Evolutionary conservation across 441 rosid genomes (phyloP).

Genomic region (Manihot esculenta): DNA sequence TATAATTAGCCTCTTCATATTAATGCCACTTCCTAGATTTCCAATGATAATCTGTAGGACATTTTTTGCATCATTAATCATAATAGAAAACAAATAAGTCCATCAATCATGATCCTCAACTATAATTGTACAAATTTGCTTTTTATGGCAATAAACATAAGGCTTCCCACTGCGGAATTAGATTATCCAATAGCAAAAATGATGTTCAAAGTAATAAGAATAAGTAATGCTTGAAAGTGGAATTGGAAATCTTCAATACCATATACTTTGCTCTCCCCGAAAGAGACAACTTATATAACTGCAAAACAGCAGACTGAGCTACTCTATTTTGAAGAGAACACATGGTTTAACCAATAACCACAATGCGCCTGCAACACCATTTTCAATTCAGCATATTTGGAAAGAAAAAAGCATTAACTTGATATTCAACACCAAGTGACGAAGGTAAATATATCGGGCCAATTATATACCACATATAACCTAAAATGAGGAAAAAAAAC

Average conservation of each 20-base stretch:
- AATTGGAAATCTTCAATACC: constrained; percentile 30
- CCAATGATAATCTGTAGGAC: constrained; percentile 11
- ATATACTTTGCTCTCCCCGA: constrained; percentile 22
- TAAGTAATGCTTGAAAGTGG: constrained; percentile 24
- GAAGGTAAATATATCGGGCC: constrained; percentile 14
- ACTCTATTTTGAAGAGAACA: constrained; percentile 33
- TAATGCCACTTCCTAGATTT: constrained; percentile 20
- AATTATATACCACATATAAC: background rate
- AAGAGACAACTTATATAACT: constrained; percentile 28
- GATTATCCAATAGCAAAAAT: constrained; percentile 16
- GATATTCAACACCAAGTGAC: constrained; percentile 24
- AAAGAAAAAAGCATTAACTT: constrained; percentile 14
- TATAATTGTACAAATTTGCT: background rate
- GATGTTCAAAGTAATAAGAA: constrained; percentile 23
- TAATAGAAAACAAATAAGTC: constrained; percentile 14
- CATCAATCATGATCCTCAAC: constrained; percentile 14
- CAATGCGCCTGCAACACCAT: constrained; percentile 53
- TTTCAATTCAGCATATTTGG: constrained; percentile 37
- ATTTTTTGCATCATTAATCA: constrained; percentile 8
- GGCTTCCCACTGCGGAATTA: constrained; percentile 15
- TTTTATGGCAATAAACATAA: constrained; percentile 5
- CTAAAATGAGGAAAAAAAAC: background rate
- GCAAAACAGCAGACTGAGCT: constrained; percentile 34
- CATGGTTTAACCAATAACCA: constrained; percentile 35
- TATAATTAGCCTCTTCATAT: constrained; percentile 13